Conservation (phyloP, 768 basidiomycete genomes). For the Mycena belliarum region DNA sequence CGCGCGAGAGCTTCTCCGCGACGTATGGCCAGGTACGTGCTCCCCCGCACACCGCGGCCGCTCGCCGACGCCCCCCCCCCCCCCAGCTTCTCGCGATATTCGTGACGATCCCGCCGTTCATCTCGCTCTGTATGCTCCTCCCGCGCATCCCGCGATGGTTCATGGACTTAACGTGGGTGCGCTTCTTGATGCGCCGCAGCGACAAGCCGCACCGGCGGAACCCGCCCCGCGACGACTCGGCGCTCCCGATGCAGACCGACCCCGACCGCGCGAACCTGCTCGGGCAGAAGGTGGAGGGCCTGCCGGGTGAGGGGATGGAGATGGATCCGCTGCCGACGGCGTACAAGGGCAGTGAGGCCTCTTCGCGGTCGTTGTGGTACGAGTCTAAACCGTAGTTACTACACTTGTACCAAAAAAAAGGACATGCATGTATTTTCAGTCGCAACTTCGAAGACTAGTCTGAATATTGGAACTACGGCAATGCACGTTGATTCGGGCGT, state of each 20-base stretch:
- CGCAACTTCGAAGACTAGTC: too few species aligned
- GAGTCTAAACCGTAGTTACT: too few species aligned
- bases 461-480: too few species aligned
- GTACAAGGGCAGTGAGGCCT: too few species aligned
- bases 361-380: too few species aligned
- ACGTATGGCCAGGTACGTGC: conserved; percentile 18
- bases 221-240: background rate
- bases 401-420: too few species aligned
- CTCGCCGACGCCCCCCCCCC: background rate
- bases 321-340: background rate
- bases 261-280: background rate
- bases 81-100: conserved; percentile 21
- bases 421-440: too few species aligned
- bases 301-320: background rate
- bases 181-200: conserved; percentile 4
- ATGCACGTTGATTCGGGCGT: too few species aligned
- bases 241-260: conserved; percentile 5
- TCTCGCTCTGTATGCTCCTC: conserved; percentile 11
- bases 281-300: background rate
- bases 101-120: conserved; percentile 19
- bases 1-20: conserved; percentile 8
- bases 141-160: conserved; percentile 17
- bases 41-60: background rate
- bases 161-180: conserved; percentile 21
- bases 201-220: background rate